Base-by-base conservation (phyloP, 306 rosid species). In the Cotoneaster glaucophyllus region DNA sequence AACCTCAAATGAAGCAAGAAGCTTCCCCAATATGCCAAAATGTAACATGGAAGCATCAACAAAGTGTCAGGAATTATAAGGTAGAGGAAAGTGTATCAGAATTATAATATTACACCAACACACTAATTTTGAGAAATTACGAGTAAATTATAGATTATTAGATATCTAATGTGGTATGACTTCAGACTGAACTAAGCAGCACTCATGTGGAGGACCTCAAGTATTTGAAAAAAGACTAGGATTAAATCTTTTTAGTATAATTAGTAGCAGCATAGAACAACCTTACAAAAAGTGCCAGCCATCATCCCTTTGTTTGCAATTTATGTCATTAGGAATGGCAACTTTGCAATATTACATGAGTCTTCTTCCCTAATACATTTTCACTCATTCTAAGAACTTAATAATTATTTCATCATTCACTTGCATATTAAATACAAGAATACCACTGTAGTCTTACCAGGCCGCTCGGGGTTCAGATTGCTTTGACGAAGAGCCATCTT, bases 401-500 rank as follows among this genome's bases (percentile, higher is more conserved):
- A 26, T 19, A 43, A 31, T 18, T 45, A 28, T 45, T 45, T 65
- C 41, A 53, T 66, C 25, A 59, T 39, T 50, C 64, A 76, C 29
- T 65, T 74, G 50, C 68, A 75, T 19, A 8, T 26, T n/a, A 58
- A 31, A 45, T 53, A 53, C 53, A n/a, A 0, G 75, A 73, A 78
- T 64, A 66, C 62, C 43, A 34, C 21, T 79, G 64, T 17, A 69
- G 28, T 66, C 97, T 79, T 75, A 96, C 99, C 98, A 76, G 99
- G 99, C 83, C 99, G 88, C 74, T 90, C 99, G 7, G 97, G 97
- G 83, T 90, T 96, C 89, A 90, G 83, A 92, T 96, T 96, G 89
- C 88, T 86, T 52, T 85, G 97, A 17, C 99, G 98, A 74, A 92
- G 89, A 74, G 89, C 84, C 89, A 90, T 81, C 84, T 92, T 96